Percentiles rank a stretch among this genome's conserved stretches.
Conservation (phyloP, 805 yeast species). For the Wickerhamiella qilinensis region DNA sequence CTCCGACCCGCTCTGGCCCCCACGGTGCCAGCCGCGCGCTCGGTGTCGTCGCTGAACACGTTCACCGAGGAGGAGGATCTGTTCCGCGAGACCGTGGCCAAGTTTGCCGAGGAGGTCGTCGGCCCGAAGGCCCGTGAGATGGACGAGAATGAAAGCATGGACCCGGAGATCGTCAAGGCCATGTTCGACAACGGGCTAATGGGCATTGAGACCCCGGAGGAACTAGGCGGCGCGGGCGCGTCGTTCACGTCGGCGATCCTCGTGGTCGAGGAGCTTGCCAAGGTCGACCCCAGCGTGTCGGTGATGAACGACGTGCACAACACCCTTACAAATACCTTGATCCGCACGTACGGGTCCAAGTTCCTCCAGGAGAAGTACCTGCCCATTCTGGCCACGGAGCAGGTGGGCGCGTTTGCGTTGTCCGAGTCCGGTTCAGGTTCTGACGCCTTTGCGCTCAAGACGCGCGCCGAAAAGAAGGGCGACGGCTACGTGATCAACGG, state of each 20-base stretch:
- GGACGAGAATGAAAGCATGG: conserved; percentile 18
- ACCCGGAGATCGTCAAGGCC: conserved; percentile 9
- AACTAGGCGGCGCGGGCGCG: conserved; percentile 31
- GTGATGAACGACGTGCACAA: conserved; percentile 31
- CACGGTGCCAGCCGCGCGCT: background rate
- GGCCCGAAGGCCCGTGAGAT: conserved; percentile 26
- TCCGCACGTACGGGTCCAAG: conserved; percentile 25
- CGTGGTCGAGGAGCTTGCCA: conserved; percentile 30
- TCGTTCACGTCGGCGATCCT: conserved; percentile 29
- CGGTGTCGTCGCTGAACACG: conserved; percentile 14
- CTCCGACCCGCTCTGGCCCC: background rate
- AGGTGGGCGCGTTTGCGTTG: conserved; percentile 26
- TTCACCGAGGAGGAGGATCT: conserved; percentile 28
- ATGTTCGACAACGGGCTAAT: conserved; percentile 26
- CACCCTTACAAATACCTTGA: conserved; percentile 28
- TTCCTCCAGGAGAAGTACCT: conserved; percentile 24
- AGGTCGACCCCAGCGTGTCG: conserved; percentile 28
- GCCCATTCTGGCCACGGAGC: conserved; percentile 23
- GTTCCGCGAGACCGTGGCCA: conserved; percentile 26
- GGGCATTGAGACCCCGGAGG: conserved; percentile 33
- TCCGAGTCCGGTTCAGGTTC: conserved; percentile 29
- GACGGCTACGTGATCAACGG: conserved; percentile 28
- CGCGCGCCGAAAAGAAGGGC: conserved; percentile 23
- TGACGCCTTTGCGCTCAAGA: conserved; percentile 29
- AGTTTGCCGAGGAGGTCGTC: conserved; percentile 25